Evolutionary conservation across 805 yeast species (phyloP), one percentile per base, ranked within the genome.

Genomic region (Myxozyma geophila): DNA sequence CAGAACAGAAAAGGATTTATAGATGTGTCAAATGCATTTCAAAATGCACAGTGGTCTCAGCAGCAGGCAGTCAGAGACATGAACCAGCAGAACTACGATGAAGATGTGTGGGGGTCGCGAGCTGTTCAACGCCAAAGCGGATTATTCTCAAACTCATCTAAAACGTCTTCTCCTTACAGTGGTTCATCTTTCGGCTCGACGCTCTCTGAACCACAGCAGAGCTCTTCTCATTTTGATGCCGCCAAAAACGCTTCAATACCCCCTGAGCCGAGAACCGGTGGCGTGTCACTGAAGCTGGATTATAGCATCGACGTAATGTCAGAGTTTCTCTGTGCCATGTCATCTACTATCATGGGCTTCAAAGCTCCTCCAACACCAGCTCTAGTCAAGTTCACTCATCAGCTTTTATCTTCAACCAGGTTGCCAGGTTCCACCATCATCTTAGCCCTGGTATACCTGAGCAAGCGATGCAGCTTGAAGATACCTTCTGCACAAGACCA

Each of bases 381-480:
- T 48, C 87, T 89, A 75, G 84, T 82, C 70, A 78, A 79, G 64
- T 85, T 85, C 67, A 79, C 91, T 21, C 80, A 82, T 60, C 83
- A 87, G 48, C 92, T 93, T 1, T 79, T 95, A 64, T 82, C 87
- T 60, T 96, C 97, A 10, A 95, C 97, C 3, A 84, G 98, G 69
- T 80, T 95, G 10, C 96, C 98, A 37, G 83, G 87, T 68, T 83
- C 91, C 1, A 89, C 98, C 17, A 82, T 95, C 48, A 80, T 92
- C 40, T 80, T 92, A 71, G 87, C 96, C 19, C 79, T 92, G 72
- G 90, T 90, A 70, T 91, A 89, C 73, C 78, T 92, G 72, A 84
- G 89, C 70, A 88, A 88, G 72, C 81, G 89, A 64, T 78, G 77
- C 71, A 79, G 60, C 49, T 44, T 56, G 8, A 66, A 58, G 58